Evolutionary conservation across 2,329 filamentous ascomycete species (phyloP).

Genomic region (Cordyceps cateniannulata): DNA sequence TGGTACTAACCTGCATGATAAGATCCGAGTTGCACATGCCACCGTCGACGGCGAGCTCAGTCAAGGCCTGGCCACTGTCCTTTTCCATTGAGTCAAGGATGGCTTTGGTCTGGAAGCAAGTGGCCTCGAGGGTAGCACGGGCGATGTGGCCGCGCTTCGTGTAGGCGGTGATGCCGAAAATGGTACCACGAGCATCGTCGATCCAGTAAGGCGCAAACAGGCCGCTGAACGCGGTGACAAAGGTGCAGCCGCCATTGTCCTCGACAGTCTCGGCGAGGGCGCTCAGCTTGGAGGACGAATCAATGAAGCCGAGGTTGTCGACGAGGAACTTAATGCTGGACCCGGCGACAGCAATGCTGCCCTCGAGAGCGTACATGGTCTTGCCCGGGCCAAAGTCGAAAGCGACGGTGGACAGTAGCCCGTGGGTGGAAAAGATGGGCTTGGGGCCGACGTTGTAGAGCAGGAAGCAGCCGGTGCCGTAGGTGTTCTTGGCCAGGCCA

Average conservation of each 20-base stretch:
- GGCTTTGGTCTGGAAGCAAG: conserved; percentile 77
- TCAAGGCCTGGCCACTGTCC: conserved; percentile 66
- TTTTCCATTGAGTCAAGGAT: conserved; percentile 77
- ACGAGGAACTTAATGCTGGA: conserved; percentile 66
- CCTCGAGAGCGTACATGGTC: conserved; percentile 69
- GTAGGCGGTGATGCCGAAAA: conserved; percentile 72
- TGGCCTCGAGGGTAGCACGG: conserved; percentile 72
- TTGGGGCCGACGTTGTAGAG: conserved; percentile 77
- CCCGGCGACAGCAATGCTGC: conserved; percentile 70
- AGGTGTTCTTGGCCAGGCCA: conserved; percentile 77
- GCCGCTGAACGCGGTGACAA: conserved; percentile 76
- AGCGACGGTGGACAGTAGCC: conserved; percentile 69
- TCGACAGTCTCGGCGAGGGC: conserved; percentile 41
- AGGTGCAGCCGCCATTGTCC: conserved; percentile 69
- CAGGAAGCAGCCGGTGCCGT: conserved; percentile 79
- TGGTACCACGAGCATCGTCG: conserved; percentile 73
- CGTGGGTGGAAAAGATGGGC: conserved; percentile 72
- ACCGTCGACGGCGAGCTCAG: conserved; percentile 73
- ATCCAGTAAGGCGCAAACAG: conserved; percentile 83
- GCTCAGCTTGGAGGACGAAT: conserved; percentile 38
- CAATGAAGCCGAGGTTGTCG: conserved; percentile 51
- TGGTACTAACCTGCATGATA: conserved; percentile 57
- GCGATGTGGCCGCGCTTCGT: conserved; percentile 73
- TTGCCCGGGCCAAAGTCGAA: conserved; percentile 65
- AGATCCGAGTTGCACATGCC: conserved; percentile 77